A percentile compares a stretch with the other conserved stretches of the same genome.
phyloP scores from a whole-genome alignment of 2,329 filamentous ascomycete species.

The Trematosphaeria pertusa region DNA sequence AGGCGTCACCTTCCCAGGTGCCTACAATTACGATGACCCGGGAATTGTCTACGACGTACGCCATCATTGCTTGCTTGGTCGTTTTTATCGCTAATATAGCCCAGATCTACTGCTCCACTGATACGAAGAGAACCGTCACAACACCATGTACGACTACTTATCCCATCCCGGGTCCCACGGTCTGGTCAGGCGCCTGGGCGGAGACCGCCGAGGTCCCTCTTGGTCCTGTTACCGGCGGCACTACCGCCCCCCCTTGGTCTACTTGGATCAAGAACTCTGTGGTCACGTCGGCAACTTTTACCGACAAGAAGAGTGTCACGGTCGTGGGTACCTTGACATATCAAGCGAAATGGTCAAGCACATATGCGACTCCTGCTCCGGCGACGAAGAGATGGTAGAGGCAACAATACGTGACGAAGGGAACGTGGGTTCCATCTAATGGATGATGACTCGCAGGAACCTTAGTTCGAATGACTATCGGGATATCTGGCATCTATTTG shows the following conservation, averaged over 20 bases:
- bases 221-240: constrained; percentile 35
- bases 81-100: constrained; percentile 14
- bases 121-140: constrained; percentile 36
- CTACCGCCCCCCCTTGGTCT: constrained; percentile 33
- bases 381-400: constrained; percentile 21
- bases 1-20: constrained; percentile 55
- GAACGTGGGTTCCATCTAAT: no score
- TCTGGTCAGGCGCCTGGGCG: constrained; percentile 43
- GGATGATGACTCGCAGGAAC: no score
- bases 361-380: constrained; percentile 26
- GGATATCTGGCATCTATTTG: no score
- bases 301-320: constrained; percentile 30
- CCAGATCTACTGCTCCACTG: constrained; percentile 46
- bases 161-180: constrained; percentile 50
- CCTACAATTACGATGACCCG: constrained; percentile 46
- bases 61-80: constrained; percentile 3
- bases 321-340: constrained; percentile 32
- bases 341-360: constrained; percentile 26
- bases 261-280: constrained; percentile 36
- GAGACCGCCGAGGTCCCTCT: constrained; percentile 43
- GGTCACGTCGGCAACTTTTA: constrained; percentile 33
- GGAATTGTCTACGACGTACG: constrained; percentile 47
- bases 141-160: constrained; percentile 40
- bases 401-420: no score
- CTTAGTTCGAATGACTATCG: no score